Percentiles rank a stretch among this genome's conserved stretches.
Conservation (phyloP, 768 basidiomycete species). For the Boletus speciosus region DNA sequence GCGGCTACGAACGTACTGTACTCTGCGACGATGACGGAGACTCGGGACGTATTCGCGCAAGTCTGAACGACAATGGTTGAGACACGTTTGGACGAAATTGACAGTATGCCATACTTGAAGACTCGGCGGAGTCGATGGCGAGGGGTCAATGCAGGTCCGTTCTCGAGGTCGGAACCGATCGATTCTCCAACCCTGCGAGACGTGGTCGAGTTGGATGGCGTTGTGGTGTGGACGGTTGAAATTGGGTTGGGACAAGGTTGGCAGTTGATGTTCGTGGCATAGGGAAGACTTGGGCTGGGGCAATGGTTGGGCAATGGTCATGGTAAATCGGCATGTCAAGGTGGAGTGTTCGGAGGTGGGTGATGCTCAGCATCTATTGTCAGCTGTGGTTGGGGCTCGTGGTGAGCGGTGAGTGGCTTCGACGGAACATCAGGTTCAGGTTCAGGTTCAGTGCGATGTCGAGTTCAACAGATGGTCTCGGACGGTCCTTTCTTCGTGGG, state of each 20-base stretch:
- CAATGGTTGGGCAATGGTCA: background rate
- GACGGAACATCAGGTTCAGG: background rate
- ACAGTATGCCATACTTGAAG: background rate
- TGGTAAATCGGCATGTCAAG: background rate
- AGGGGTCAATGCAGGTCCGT: background rate
- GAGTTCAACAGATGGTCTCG: background rate
- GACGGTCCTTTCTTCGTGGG: background rate
- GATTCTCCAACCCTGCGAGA: background rate
- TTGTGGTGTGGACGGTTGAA: background rate
- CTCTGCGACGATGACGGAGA: constrained; percentile 2
- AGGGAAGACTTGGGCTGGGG: too few species aligned
- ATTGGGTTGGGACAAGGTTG: background rate
- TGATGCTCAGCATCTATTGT: background rate
- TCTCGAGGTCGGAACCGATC: background rate
- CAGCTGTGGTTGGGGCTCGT: background rate
- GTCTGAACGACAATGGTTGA: background rate
- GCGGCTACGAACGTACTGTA: background rate
- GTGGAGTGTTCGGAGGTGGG: background rate
- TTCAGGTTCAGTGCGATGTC: background rate
- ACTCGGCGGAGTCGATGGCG: background rate
- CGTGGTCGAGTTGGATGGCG: background rate
- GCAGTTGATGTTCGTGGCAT: too few species aligned
- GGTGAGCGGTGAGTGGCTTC: background rate
- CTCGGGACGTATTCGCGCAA: background rate
- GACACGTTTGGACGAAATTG: background rate